Evolutionary conservation across 2,329 filamentous ascomycete genomes (phyloP).

Genomic region (Diaporthe nobilis): DNA sequence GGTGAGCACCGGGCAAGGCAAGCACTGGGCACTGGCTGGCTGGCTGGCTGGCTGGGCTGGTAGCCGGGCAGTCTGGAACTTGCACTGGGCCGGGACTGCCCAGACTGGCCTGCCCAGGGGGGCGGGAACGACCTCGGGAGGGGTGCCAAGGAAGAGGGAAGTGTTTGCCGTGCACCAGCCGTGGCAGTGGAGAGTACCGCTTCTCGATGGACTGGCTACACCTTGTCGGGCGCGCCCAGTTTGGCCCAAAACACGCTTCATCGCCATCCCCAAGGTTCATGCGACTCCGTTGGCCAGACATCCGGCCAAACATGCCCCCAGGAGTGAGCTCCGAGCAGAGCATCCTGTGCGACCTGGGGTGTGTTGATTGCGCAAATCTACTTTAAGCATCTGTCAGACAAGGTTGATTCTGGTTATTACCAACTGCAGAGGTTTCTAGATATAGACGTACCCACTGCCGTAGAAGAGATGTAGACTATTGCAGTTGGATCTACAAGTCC

Average conservation of each 20-base stretch:
- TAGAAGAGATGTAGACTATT: not conserved
- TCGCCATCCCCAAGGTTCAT: conserved; percentile 26
- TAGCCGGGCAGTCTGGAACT: conserved; percentile 5
- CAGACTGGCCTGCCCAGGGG: not conserved
- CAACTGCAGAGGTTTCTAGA: not conserved
- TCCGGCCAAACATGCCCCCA: conserved; percentile 10
- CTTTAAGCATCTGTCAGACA: not conserved
- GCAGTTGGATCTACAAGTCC: not conserved
- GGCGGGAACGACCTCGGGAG: conserved; percentile 26
- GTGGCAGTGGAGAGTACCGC: not conserved
- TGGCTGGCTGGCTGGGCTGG: not conserved
- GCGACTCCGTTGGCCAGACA: conserved; percentile 31
- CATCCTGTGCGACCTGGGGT: not conserved
- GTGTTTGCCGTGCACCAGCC: conserved; percentile 26
- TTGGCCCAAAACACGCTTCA: conserved; percentile 30
- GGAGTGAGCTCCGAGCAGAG: not conserved
- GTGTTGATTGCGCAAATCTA: not conserved
- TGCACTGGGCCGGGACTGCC: conserved; percentile 6
- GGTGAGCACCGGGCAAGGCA: not conserved
- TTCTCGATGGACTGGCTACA: not conserved
- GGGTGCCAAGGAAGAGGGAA: conserved; percentile 17
- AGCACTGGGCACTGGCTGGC: conserved; percentile 16
- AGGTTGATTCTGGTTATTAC: not conserved
- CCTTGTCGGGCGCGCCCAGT: conserved; percentile 5
- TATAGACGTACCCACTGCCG: not conserved